Conservation (phyloP, 2,329 filamentous ascomycete species). For the Pseudocercospora eumusae region DNA sequence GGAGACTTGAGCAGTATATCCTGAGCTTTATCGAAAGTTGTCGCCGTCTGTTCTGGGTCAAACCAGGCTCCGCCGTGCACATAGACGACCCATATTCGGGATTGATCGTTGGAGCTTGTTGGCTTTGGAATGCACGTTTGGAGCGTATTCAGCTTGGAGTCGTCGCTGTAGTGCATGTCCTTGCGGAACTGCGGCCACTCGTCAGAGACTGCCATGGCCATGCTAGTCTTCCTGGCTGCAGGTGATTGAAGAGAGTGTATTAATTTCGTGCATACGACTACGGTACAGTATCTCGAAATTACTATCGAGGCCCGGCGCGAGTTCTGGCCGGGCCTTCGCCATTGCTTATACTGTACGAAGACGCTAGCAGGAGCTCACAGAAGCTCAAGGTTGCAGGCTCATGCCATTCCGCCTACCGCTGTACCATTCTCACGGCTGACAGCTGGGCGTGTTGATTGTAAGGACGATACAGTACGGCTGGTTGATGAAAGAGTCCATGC, state of each 20-base stretch:
- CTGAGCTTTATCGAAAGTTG: conserved; percentile 43
- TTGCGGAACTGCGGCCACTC: conserved; percentile 32
- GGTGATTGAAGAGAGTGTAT: background rate
- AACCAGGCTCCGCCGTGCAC: conserved; percentile 55
- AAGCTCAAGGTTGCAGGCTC: conserved; percentile 2
- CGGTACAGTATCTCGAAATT: background rate
- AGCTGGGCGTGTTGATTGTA: background rate
- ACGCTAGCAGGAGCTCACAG: background rate
- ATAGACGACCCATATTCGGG: conserved; percentile 43
- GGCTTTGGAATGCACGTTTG: conserved; percentile 47
- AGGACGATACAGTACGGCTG: no score
- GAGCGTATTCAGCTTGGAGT: conserved; percentile 45
- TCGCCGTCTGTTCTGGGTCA: conserved; percentile 46
- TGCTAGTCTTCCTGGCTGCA: background rate
- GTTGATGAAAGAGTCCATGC: background rate
- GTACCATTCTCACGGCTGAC: background rate
- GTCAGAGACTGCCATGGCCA: conserved; percentile 27
- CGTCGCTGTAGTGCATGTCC: conserved; percentile 36
- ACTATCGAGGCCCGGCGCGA: no score
- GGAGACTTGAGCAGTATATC: conserved; percentile 39
- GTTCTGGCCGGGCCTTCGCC: background rate
- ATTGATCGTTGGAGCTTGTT: conserved; percentile 23
- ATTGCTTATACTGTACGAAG: no score
- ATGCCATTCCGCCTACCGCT: background rate
- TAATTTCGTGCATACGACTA: no score